These are phyloP conservation scores for Talaromyces sp. DNA, from an alignment of 2,329 filamentous ascomycete genomes.

Conservation along the genomic window DNA sequence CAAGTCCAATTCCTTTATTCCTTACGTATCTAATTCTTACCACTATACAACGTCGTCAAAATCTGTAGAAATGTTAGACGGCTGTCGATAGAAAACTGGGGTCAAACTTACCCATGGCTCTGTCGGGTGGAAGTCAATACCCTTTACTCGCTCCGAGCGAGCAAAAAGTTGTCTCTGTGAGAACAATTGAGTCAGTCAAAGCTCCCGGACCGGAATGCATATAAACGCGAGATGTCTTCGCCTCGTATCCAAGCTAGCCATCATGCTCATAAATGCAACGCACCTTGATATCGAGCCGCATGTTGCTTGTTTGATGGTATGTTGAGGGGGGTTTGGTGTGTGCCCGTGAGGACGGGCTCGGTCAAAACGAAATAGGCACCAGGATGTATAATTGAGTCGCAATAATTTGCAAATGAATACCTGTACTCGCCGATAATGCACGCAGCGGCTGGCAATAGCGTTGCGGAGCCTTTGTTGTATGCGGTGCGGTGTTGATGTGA, in stretches of 20 bases:
- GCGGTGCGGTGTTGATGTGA: constrained; percentile 8
- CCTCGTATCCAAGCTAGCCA: neutral
- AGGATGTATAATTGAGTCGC: neutral
- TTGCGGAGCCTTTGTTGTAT: constrained; percentile 15
- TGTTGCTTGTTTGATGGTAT: constrained; percentile 24
- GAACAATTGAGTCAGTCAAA: constrained; percentile 34
- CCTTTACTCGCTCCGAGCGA: constrained; percentile 92
- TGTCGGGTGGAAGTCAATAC: constrained; percentile 92
- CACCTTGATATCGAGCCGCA: constrained; percentile 60
- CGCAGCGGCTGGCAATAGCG: neutral
- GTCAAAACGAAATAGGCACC: constrained; percentile 6
- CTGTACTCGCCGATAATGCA: neutral
- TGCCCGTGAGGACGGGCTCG: constrained; percentile 15
- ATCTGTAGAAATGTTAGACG: constrained; percentile 44
- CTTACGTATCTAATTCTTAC: constrained; percentile 46
- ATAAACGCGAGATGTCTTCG: neutral
- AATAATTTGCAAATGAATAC: constrained; percentile 6
- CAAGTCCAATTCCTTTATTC: neutral
- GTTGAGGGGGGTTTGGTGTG: constrained; percentile 12
- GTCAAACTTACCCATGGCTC: constrained; percentile 74
- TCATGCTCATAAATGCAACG: constrained; percentile 15
- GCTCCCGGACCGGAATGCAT: neutral
- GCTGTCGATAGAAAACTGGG: neutral
- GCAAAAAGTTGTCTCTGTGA: constrained; percentile 73
- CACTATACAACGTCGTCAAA: constrained; percentile 92